Percentiles rank a stretch among this genome's conserved stretches.
These are phyloP conservation scores for Hirschioporus abietinus DNA, from an alignment of 768 basidiomycete genomes.

Conservation along the genomic window DNA sequence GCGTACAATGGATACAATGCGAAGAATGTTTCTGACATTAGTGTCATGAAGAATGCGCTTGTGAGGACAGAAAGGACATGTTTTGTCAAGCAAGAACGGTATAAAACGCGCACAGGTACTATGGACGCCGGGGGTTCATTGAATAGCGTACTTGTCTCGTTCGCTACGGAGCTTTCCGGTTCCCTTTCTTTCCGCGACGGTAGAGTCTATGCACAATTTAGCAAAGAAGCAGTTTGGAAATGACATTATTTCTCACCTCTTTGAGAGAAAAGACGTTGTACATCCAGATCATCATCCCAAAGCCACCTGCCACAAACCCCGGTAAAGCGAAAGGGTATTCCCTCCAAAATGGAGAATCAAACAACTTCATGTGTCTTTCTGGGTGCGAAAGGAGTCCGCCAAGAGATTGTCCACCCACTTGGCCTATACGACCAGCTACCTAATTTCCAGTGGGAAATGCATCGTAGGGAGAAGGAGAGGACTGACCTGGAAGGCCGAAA, in stretches of 20 bases:
- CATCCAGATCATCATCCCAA: slow-evolving; percentile 12
- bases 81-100: slow-evolving; percentile 8
- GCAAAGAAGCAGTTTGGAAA: background rate
- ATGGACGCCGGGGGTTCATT: background rate
- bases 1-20: slow-evolving; percentile 12
- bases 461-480: background rate
- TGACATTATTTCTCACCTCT: slow-evolving; percentile 12
- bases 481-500: background rate
- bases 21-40: slow-evolving; percentile 9
- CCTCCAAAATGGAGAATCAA: slow-evolving; percentile 12
- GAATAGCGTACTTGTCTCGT: background rate
- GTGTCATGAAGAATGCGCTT: slow-evolving; percentile 9
- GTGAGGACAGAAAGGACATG: slow-evolving; percentile 11
- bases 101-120: background rate
- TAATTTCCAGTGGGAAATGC: background rate
- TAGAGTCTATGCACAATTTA: background rate
- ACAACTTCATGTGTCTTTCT: slow-evolving; percentile 10
- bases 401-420: slow-evolving; percentile 11
- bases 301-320: slow-evolving; percentile 15
- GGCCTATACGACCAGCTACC: slow-evolving; percentile 8
- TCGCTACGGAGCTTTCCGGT: background rate
- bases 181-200: background rate
- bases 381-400: slow-evolving; percentile 12
- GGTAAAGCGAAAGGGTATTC: slow-evolving; percentile 19
- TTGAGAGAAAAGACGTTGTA: slow-evolving; percentile 15